phyloP scores from a whole-genome alignment of 192 early-diverging fungal species.

The Geranomyces michiganensis region DNA sequence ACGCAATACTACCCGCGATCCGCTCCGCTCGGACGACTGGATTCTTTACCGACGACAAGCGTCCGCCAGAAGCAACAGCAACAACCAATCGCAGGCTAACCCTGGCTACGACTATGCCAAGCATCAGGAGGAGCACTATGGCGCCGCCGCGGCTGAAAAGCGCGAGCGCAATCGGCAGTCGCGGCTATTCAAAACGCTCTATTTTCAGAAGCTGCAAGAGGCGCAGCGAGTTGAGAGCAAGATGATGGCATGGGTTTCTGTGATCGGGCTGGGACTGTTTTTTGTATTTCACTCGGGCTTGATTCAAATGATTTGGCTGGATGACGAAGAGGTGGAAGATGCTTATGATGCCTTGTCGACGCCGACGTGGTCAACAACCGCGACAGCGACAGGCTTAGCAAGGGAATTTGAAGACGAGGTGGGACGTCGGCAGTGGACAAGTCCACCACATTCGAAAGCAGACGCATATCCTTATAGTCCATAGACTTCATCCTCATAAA shows the following conservation, averaged over 20 bases:
- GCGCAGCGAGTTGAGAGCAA: conserved; percentile 16
- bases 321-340: conserved; percentile 16
- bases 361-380: background rate
- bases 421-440: no score
- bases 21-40: conserved; percentile 50
- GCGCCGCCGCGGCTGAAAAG: conserved; percentile 3
- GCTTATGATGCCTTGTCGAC: background rate
- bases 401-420: no score
- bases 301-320: conserved; percentile 42
- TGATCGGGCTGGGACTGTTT: conserved; percentile 30
- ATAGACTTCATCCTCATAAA: no score
- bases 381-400: no score
- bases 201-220: conserved; percentile 28
- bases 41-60: conserved; percentile 38
- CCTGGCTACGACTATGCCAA: conserved; percentile 38
- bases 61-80: background rate
- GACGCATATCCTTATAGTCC: no score
- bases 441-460: no score
- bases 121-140: conserved; percentile 45
- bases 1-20: conserved; percentile 19
- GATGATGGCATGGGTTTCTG: conserved; percentile 13
- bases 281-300: conserved; percentile 36
- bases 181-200: conserved; percentile 21
- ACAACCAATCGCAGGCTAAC: conserved; percentile 35
- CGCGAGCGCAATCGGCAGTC: conserved; percentile 7